Evolutionary conservation across 208 protist genomes (phyloP).

Genomic region (Borovskyia barvae): DNA sequence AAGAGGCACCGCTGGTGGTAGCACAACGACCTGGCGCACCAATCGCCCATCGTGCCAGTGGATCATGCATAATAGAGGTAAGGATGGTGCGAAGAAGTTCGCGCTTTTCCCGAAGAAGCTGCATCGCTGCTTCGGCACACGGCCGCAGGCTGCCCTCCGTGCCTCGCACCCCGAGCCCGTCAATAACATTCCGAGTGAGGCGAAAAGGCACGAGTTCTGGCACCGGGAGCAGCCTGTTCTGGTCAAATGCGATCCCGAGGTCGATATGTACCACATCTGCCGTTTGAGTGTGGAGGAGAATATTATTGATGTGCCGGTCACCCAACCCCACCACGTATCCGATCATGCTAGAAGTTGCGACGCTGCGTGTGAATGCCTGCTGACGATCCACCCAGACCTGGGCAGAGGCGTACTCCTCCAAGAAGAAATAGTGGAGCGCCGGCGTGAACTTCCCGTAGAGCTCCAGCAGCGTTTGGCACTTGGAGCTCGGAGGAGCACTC

Average conservation of each 20-base stretch:
- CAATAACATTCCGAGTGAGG: slow-evolving; percentile 96
- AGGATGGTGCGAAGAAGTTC: slow-evolving; percentile 88
- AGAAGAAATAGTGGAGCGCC: slow-evolving; percentile 95
- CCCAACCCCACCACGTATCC: slow-evolving; percentile 96
- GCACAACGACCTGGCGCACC: slow-evolving; percentile 6
- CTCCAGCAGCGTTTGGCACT: slow-evolving; percentile 37
- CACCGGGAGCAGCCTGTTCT: slow-evolving; percentile 81
- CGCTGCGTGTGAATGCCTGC: slow-evolving; percentile 88
- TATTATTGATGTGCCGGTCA: slow-evolving; percentile 95
- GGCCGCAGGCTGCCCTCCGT: slow-evolving; percentile 90
- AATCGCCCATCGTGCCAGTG: slow-evolving; percentile 92
- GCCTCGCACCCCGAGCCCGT: slow-evolving; percentile 92
- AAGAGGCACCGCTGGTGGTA: slow-evolving; percentile 5
- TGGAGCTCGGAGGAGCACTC: slow-evolving; percentile 12
- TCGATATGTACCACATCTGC: slow-evolving; percentile 96
- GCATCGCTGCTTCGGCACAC: slow-evolving; percentile 85
- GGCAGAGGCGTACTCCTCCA: slow-evolving; percentile 80
- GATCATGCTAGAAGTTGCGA: slow-evolving; percentile 89
- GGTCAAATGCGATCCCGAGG: slow-evolving; percentile 93
- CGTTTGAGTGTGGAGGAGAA: slow-evolving; percentile 91
- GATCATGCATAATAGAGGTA: slow-evolving; percentile 95
- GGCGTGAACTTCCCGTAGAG: slow-evolving; percentile 90
- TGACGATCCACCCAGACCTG: slow-evolving; percentile 79
- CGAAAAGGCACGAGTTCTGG: slow-evolving; percentile 97
- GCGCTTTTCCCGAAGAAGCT: slow-evolving; percentile 70